Conservation (phyloP, 2,329 filamentous ascomycete genomes). For the Eutypella sp. region DNA sequence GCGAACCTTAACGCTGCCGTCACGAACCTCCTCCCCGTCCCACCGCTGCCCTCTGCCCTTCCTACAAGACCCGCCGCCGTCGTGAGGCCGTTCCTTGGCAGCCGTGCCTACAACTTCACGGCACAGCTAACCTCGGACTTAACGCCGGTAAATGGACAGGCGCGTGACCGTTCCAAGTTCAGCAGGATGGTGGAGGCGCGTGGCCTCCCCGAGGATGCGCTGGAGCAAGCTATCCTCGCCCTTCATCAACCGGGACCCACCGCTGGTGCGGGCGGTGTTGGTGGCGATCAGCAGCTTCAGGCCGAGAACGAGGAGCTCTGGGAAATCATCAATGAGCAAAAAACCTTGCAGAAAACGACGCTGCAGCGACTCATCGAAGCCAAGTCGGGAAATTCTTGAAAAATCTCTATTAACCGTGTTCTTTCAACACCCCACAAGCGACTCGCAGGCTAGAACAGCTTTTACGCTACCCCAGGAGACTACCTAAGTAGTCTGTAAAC, state of each 20-base stretch:
- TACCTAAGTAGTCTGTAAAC: no score
- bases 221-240: conserved; percentile 46
- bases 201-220: conserved; percentile 41
- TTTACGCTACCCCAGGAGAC: no score
- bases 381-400: conserved; percentile 20
- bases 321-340: conserved; percentile 40
- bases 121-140: conserved; percentile 53
- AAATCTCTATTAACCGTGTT: no score
- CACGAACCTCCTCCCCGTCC: conserved; percentile 73
- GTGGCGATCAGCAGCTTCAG: conserved; percentile 29
- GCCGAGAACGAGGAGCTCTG: conserved; percentile 41
- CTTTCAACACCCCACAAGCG: no score
- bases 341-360: conserved; percentile 36
- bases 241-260: conserved; percentile 39
- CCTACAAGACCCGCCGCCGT: conserved; percentile 54
- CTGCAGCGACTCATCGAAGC: conserved; percentile 24
- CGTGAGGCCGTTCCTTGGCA: conserved; percentile 73
- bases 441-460: no score
- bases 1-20: conserved; percentile 74
- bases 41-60: conserved; percentile 48
- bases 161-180: conserved; percentile 35
- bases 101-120: conserved; percentile 60
- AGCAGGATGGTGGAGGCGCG: conserved; percentile 38
- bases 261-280: conserved; percentile 9
- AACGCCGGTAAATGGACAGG: conserved; percentile 22